A percentile compares a stretch with the other conserved stretches of the same genome.
phyloP scores from a whole-genome alignment of 768 basidiomycete genomes.

The Trametopsis cervina region DNA sequence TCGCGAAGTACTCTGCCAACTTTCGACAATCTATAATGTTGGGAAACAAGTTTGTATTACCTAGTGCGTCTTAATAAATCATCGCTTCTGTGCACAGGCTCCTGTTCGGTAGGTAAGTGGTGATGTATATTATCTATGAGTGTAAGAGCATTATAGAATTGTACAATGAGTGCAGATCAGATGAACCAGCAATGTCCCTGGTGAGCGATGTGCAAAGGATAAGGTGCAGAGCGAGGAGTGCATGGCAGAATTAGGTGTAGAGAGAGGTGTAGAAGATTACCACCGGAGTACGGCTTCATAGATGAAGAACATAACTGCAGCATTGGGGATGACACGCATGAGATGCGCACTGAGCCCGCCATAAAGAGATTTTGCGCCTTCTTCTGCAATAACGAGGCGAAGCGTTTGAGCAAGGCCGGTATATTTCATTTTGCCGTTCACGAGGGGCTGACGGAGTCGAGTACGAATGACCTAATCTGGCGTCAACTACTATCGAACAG shows the following conservation, averaged over 20 bases:
- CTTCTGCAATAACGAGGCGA: conserved; percentile 79
- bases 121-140: neutral
- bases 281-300: conserved; percentile 81
- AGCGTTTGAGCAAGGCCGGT: conserved; percentile 82
- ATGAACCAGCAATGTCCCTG: neutral
- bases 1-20: no score
- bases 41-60: no score
- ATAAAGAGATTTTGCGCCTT: conserved; percentile 81
- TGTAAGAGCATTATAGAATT: neutral
- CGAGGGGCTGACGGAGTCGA: conserved; percentile 80
- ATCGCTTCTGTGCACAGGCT: no score
- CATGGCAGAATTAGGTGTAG: neutral
- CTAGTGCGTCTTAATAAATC: no score
- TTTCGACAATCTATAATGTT: no score
- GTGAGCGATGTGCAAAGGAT: neutral
- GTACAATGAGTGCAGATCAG: neutral
- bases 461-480: conserved; percentile 76
- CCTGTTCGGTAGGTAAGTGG: neutral
- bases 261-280: conserved; percentile 15
- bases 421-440: conserved; percentile 77
- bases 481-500: conserved; percentile 2
- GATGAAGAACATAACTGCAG: conserved; percentile 93
- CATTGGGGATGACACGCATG: conserved; percentile 96
- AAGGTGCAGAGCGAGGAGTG: no score
- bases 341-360: conserved; percentile 92